phyloP scores from a whole-genome alignment of 805 yeast genomes.

The Teunomyces lycoperdinae region DNA sequence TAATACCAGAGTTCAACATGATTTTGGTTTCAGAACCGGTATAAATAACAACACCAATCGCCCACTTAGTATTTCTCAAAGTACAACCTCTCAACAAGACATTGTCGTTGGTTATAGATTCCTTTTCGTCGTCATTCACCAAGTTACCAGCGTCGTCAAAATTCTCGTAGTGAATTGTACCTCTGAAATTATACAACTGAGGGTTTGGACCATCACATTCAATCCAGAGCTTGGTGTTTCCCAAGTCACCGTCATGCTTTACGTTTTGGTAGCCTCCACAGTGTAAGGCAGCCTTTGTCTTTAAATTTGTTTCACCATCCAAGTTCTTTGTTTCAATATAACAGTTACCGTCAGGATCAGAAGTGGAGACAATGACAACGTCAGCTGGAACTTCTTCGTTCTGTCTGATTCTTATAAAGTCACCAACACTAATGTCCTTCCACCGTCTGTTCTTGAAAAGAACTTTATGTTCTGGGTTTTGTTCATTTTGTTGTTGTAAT shows the following conservation, averaged over 20 bases:
- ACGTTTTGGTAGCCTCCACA: conserved; percentile 48
- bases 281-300: conserved; percentile 51
- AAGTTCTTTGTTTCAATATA: conserved; percentile 78
- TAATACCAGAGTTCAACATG: conserved; percentile 75
- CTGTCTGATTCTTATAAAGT: conserved; percentile 63
- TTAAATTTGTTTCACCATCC: conserved; percentile 56
- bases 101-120: conserved; percentile 68
- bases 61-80: conserved; percentile 83
- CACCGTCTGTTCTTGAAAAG: conserved; percentile 38
- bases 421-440: conserved; percentile 75
- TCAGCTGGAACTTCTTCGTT: conserved; percentile 85
- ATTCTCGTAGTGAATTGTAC: conserved; percentile 55
- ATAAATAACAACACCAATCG: conserved; percentile 68
- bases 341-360: conserved; percentile 68
- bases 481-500: conserved; percentile 10
- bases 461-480: conserved; percentile 1
- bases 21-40: conserved; percentile 81
- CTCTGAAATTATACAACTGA: conserved; percentile 62
- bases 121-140: conserved; percentile 44
- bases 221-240: conserved; percentile 54
- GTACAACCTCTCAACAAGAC: conserved; percentile 71
- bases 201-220: conserved; percentile 75
- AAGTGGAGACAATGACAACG: conserved; percentile 57
- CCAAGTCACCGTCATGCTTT: conserved; percentile 57
- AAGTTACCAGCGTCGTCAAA: conserved; percentile 28